Percentiles rank a stretch among this genome's conserved stretches.
phyloP scores from a whole-genome alignment of 163 green algal species.

The Chlamydomonas reinhardtii region DNA sequence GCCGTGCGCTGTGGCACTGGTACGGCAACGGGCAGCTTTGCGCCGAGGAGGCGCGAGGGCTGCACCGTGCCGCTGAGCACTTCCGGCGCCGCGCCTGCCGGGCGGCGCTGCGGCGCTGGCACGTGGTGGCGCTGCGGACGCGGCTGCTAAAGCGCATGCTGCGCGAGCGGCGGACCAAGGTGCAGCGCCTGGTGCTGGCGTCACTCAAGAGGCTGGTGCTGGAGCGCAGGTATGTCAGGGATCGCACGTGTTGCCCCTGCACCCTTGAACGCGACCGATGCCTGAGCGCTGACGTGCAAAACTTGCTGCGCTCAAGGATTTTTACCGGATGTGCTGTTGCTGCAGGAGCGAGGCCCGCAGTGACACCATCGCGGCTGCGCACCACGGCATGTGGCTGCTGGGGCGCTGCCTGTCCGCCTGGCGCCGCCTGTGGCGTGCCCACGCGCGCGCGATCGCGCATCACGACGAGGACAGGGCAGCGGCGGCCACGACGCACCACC shows the following conservation, averaged over 20 bases:
- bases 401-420: conserved; percentile 24
- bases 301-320: too few species aligned
- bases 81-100: conserved; percentile 18
- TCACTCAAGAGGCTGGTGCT: background rate
- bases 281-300: too few species aligned
- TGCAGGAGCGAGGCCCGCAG: background rate
- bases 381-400: conserved; percentile 6
- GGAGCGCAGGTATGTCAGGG: background rate
- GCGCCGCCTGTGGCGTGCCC: conserved; percentile 8
- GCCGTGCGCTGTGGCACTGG: conserved; percentile 34
- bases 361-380: background rate
- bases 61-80: background rate
- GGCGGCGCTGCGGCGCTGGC: conserved; percentile 28
- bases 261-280: background rate
- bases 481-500: conserved; percentile 2
- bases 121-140: conserved; percentile 12
- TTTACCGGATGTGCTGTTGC: too few species aligned
- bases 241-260: background rate
- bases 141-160: conserved; percentile 12
- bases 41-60: too few species aligned
- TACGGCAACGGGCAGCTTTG: conserved; percentile 3
- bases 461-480: background rate
- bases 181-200: background rate
- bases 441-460: conserved; percentile 14
- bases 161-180: too few species aligned